A percentile compares a stretch with the other conserved stretches of the same genome.
phyloP scores from a whole-genome alignment of 192 early-diverging fungal species.

The Linnemannia zychae region DNA sequence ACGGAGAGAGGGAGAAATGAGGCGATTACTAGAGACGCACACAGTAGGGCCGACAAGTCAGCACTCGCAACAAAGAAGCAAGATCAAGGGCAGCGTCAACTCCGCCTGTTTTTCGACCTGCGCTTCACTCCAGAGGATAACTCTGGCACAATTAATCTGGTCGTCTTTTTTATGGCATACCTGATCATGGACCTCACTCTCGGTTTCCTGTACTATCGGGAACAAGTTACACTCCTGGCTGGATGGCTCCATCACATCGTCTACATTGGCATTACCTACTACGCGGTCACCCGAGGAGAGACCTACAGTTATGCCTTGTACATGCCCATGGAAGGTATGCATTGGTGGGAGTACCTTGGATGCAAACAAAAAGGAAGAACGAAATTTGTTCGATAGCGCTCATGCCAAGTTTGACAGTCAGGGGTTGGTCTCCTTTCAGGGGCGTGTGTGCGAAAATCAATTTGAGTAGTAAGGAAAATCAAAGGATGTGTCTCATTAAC shows the following conservation, averaged over 20 bases:
- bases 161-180: conserved; percentile 31
- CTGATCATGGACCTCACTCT: conserved; percentile 17
- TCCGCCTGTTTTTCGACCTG: conserved; percentile 24
- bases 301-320: conserved; percentile 14
- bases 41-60: not conserved
- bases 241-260: conserved; percentile 41
- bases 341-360: not conserved
- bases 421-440: not conserved
- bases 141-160: not conserved
- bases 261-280: conserved; percentile 19
- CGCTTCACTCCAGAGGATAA: conserved; percentile 19
- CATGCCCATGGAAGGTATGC: conserved; percentile 35
- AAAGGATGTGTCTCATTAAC: not conserved
- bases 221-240: conserved; percentile 23
- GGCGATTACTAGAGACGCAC: not conserved
- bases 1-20: not conserved
- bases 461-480: not conserved
- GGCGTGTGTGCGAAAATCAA: not conserved
- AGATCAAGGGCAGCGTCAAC: not conserved
- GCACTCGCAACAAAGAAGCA: not conserved
- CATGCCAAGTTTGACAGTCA: not conserved
- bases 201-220: conserved; percentile 20
- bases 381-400: not conserved
- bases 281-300: conserved; percentile 5
- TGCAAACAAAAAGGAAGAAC: not conserved